phyloP scores from a whole-genome alignment of 768 basidiomycete genomes.

The Pleurotus ostreatus region DNA sequence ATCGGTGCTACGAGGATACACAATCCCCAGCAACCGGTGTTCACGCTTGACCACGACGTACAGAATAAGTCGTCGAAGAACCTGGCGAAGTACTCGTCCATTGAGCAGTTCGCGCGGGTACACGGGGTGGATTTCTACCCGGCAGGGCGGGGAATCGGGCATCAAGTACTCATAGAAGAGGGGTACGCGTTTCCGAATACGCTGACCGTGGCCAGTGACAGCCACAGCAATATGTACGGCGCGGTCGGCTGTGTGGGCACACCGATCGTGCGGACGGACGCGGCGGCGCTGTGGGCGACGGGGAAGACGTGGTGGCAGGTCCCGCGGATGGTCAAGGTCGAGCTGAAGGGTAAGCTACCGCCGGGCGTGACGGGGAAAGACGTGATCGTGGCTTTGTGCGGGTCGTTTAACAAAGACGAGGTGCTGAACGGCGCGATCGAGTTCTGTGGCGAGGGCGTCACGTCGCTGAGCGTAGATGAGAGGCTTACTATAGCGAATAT shows the following conservation, averaged over 20 bases:
- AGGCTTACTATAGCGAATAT: conserved; percentile 97
- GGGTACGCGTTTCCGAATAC: conserved; percentile 97
- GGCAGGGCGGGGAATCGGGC: conserved; percentile 95
- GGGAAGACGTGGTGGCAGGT: conserved; percentile 99
- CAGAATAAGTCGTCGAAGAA: conserved; percentile 93
- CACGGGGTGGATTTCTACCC: conserved; percentile 94
- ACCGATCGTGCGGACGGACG: conserved; percentile 93
- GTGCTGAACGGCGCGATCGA: conserved; percentile 97
- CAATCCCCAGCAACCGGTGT: conserved; percentile 82
- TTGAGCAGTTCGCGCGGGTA: conserved; percentile 84
- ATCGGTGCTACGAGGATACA: conserved; percentile 86
- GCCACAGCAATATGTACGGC: conserved; percentile 99
- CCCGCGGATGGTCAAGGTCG: conserved; percentile 93
- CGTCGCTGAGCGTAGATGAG: conserved; percentile 80
- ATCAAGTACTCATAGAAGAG: conserved; percentile 96
- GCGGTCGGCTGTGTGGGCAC: conserved; percentile 97
- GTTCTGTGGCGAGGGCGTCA: conserved; percentile 87
- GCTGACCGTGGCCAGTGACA: conserved; percentile 93
- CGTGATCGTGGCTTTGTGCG: conserved; percentile 94
- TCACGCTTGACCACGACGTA: conserved; percentile 97
- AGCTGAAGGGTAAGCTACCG: conserved; percentile 75
- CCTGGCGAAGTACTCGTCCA: conserved; percentile 85
- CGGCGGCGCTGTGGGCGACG: conserved; percentile 95
- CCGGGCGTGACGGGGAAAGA: conserved; percentile 97
- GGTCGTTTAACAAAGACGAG: conserved; percentile 93